Evolutionary conservation across 345 rosid species (phyloP).

Genomic region (Euphorbia lathyris): DNA sequence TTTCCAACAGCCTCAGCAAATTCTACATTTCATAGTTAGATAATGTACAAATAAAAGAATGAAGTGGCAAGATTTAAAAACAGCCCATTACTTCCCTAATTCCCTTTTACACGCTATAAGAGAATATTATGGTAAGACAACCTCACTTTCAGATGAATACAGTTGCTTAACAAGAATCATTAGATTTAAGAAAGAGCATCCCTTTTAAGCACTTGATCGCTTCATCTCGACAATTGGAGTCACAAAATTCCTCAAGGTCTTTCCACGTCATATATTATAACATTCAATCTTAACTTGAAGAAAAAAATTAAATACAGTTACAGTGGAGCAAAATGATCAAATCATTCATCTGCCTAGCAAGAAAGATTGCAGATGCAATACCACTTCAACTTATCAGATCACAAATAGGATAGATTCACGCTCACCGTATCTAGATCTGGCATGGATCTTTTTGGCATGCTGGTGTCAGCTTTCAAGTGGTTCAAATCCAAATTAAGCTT

Average conservation of each 20-base stretch:
- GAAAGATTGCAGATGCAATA: conserved; percentile 10
- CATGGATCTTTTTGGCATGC: conserved; percentile 17
- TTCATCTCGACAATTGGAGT: neutral
- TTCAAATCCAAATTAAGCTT: conserved; percentile 60
- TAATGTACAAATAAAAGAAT: neutral
- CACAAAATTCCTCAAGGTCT: neutral
- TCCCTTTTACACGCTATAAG: neutral
- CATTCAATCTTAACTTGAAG: neutral
- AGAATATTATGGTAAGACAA: no score
- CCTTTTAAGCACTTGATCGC: neutral
- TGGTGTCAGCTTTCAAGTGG: conserved; percentile 28
- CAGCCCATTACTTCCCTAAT: neutral
- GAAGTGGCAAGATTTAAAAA: neutral
- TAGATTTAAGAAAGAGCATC: neutral
- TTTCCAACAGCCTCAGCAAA: neutral
- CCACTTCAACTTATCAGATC: neutral
- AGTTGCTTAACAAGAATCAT: neutral
- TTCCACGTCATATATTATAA: neutral
- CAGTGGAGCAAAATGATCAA: neutral
- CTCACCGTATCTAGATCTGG: conserved; percentile 46
- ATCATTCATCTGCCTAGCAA: neutral
- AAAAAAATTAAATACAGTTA: neutral
- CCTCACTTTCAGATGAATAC: no score
- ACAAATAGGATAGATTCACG: neutral
- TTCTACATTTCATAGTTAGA: neutral